Base-by-base conservation (phyloP, 148 eudicot genomes). In the Tetragonia tetragonoides region DNA sequence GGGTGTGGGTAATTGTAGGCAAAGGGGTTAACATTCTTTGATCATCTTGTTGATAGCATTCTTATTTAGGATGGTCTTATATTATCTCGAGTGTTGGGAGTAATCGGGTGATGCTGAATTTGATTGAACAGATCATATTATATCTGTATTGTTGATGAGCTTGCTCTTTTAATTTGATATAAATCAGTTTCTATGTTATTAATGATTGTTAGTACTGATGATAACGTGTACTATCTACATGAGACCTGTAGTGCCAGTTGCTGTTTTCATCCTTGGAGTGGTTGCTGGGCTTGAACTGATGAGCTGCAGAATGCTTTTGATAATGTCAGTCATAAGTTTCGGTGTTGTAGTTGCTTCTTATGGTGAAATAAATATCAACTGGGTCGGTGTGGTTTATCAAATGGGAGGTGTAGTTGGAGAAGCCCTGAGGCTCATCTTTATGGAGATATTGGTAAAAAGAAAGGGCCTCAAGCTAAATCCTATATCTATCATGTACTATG, bases 331-430 rank as follows among this genome's bases (percentile, higher is more conserved):
- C 49, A 95, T 95, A 87, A 95, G 98, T 85, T 88, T 91, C 10
- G 99, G 99, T 28, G 99, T 95, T 38, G 87, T 95, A 28, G 85
- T 95, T 70, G 99, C 99, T 69, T 95, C 99, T 20, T 95, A 95
- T 86, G 99, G 99, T 68, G 99, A 95, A 85, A 88, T 95, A 34
- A 76, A 84, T 65, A 90, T 95, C 78, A 95, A 74, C 75, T 95
- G 99, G 99, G 63, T 91, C 47, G 99, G 99, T 54, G 99, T 93
- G 51, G 97, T 95, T 77, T 95, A 95, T 88, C 98, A 95, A 89
- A 95, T 95, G 99, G 99, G 99, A 72, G 99, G 99, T 79, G 99
- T 95, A 39, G 93, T 95, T 53, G 99, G 98, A 56, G 99, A 95
- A 87, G 97, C 99, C 77, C 72, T 93, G 83, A 87, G 99, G 84